phyloP scores from a whole-genome alignment of 2,329 filamentous ascomycete species.

The Aureobasidium uvarum region DNA sequence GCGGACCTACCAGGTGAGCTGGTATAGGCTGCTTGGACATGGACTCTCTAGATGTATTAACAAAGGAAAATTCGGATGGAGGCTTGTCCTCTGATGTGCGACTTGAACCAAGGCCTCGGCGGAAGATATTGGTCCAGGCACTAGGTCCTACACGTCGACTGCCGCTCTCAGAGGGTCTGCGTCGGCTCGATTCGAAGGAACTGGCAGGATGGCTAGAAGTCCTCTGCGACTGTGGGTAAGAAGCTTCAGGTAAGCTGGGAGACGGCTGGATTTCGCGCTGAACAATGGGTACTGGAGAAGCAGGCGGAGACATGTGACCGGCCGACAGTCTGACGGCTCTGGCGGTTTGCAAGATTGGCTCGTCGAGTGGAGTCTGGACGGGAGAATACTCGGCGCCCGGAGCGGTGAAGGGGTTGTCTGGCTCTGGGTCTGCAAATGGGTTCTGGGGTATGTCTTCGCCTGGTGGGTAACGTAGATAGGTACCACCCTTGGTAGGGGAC shows the following conservation, averaged over 20 bases:
- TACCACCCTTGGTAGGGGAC: slow-evolving; percentile 33
- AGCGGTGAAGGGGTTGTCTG: slow-evolving; percentile 29
- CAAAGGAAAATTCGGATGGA: slow-evolving; percentile 70
- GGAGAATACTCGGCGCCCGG: slow-evolving; percentile 34
- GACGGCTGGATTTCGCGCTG: slow-evolving; percentile 45
- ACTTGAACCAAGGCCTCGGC: slow-evolving; percentile 48
- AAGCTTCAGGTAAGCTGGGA: slow-evolving; percentile 55
- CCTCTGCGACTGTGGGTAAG: slow-evolving; percentile 40
- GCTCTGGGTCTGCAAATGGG: slow-evolving; percentile 34
- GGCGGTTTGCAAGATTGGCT: slow-evolving; percentile 51
- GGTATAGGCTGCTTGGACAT: slow-evolving; percentile 61
- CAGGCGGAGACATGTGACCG: slow-evolving; percentile 39
- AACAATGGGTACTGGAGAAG: slow-evolving; percentile 42
- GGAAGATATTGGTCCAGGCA: slow-evolving; percentile 73
- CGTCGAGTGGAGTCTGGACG: slow-evolving; percentile 45
- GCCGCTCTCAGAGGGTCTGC: slow-evolving; percentile 41
- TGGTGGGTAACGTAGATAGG: slow-evolving; percentile 31
- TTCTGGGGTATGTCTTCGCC: slow-evolving; percentile 30
- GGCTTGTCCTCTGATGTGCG: slow-evolving; percentile 41
- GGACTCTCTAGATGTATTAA: slow-evolving; percentile 86
- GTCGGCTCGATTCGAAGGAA: slow-evolving; percentile 32
- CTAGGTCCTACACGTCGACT: slow-evolving; percentile 34
- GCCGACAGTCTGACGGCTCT: slow-evolving; percentile 50
- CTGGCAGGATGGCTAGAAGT: slow-evolving; percentile 27
- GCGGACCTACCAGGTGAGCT: slow-evolving; percentile 47